Evolutionary conservation across 768 basidiomycete genomes (phyloP).

Genomic region (Lactarius pseudohatsudake): DNA sequence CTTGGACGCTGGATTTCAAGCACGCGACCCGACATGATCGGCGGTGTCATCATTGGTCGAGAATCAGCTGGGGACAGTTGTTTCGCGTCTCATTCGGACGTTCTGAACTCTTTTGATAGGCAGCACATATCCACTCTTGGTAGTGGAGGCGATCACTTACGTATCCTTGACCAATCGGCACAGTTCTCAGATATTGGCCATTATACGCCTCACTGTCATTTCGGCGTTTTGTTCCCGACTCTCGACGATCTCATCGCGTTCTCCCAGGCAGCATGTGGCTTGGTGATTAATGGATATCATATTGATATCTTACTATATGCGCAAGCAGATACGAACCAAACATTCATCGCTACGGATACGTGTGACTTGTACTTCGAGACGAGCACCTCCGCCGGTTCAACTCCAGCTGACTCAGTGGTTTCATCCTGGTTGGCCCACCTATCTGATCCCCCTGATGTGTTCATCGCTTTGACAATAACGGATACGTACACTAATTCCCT

Average conservation of each 20-base stretch:
- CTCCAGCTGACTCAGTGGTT: conserved; percentile 7
- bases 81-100: conserved; percentile 13
- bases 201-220: conserved; percentile 4
- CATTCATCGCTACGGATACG: conserved; percentile 18
- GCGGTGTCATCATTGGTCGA: conserved; percentile 40
- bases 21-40: conserved; percentile 36
- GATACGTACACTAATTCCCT: conserved; percentile 16
- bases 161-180: not conserved
- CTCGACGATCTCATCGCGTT: conserved; percentile 24
- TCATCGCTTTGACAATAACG: conserved; percentile 19
- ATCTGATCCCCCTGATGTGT: conserved; percentile 30
- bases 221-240: conserved; percentile 24
- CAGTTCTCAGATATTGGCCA: not conserved
- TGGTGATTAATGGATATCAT: conserved; percentile 20
- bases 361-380: conserved; percentile 19
- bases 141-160: conserved; percentile 8
- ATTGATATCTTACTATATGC: conserved; percentile 26
- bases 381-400: conserved; percentile 4
- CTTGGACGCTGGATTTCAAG: conserved; percentile 35
- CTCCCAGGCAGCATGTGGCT: conserved; percentile 24
- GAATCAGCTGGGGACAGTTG: conserved; percentile 21
- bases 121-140: conserved; percentile 7
- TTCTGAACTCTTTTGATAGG: conserved; percentile 12
- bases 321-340: conserved; percentile 14
- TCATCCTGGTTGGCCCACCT: conserved; percentile 28